Evolutionary conservation across 192 early-diverging fungal species (phyloP).

Genomic region (Backusella macrospora): DNA sequence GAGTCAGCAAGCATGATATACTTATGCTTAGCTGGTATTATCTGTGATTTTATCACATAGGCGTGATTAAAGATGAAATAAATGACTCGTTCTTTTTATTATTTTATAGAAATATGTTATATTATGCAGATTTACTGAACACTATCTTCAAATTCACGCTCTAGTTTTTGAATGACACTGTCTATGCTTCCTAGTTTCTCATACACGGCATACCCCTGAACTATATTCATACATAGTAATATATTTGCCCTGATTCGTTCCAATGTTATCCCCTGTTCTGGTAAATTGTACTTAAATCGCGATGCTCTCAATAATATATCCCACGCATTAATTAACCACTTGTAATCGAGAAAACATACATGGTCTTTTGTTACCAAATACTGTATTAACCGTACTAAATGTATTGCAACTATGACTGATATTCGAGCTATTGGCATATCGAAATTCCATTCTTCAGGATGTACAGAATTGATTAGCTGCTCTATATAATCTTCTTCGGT

Average conservation of each 20-base stretch:
- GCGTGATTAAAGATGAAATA: too few relatives aligned
- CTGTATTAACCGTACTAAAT: constrained; percentile 5
- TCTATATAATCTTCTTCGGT: neutral
- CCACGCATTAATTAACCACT: constrained; percentile 8
- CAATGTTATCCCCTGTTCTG: neutral
- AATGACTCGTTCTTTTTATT: too few relatives aligned
- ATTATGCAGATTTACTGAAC: neutral
- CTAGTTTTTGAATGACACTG: neutral
- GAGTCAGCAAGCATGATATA: too few relatives aligned
- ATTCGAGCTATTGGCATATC: neutral
- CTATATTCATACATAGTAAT: constrained; percentile 1
- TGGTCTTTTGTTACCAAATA: neutral
- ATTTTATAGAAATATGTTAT: too few relatives aligned
- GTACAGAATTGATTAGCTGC: neutral
- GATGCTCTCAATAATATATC: neutral
- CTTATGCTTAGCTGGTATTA: too few relatives aligned
- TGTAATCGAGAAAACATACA: constrained; percentile 8
- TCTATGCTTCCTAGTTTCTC: neutral
- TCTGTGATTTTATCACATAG: too few relatives aligned
- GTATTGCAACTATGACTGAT: neutral
- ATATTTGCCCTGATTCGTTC: constrained; percentile 5
- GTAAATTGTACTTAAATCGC: neutral
- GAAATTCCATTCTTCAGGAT: constrained; percentile 1
- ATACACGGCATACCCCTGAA: neutral
- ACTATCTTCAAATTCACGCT: neutral